A percentile compares a stretch with the other conserved stretches of the same genome.
phyloP scores from a whole-genome alignment of 306 rosid genomes.

The Lupinus albus region DNA sequence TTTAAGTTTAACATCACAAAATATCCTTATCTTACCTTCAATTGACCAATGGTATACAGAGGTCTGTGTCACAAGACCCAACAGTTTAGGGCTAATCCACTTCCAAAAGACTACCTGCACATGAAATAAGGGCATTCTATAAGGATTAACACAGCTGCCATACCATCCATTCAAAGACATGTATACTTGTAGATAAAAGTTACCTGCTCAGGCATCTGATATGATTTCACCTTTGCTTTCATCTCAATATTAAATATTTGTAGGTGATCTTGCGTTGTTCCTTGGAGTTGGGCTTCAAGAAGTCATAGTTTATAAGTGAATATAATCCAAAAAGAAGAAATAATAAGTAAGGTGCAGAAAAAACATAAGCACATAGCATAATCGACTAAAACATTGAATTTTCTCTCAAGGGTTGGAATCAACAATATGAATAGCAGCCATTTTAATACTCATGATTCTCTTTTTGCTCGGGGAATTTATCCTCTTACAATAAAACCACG shows the following conservation, averaged over 20 bases:
- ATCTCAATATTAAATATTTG: slow-evolving; percentile 95
- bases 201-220: slow-evolving; percentile 99
- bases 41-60: slow-evolving; percentile 96
- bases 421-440: slow-evolving; percentile 15
- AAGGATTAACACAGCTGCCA: slow-evolving; percentile 31
- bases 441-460: slow-evolving; percentile 12
- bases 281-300: slow-evolving; percentile 91
- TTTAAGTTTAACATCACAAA: slow-evolving; percentile 31
- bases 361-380: slow-evolving; percentile 31
- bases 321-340: slow-evolving; percentile 30
- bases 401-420: slow-evolving; percentile 16
- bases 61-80: slow-evolving; percentile 94
- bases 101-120: slow-evolving; percentile 94
- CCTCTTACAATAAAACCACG: neutral
- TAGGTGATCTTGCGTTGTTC: slow-evolving; percentile 95
- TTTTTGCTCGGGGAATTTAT: neutral
- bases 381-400: slow-evolving; percentile 28
- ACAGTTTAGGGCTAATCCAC: slow-evolving; percentile 89
- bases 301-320: slow-evolving; percentile 35
- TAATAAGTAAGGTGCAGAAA: slow-evolving; percentile 25
- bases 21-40: slow-evolving; percentile 66
- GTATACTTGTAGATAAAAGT: slow-evolving; percentile 8
- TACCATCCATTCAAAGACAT: slow-evolving; percentile 14
- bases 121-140: slow-evolving; percentile 28
- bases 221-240: slow-evolving; percentile 93